Conservation (phyloP, 2,329 filamentous ascomycete genomes). For the Ophiocordyceps unilateralis region DNA sequence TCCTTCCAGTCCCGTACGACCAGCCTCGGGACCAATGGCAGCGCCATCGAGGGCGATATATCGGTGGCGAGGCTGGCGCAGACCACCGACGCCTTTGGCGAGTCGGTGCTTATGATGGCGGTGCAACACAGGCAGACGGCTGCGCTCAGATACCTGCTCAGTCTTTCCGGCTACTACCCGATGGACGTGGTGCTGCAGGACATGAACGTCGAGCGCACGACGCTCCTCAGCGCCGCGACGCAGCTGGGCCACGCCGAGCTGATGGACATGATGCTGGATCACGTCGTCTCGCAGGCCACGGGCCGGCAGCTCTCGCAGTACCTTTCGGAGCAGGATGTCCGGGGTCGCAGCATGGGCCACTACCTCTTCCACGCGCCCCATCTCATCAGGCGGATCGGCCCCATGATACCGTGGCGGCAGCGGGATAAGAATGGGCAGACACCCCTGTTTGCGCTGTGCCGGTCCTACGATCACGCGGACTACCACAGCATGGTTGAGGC, state of each 20-base stretch:
- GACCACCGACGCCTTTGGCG: constrained; percentile 52
- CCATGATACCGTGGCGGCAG: constrained; percentile 70
- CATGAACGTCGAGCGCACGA: constrained; percentile 77
- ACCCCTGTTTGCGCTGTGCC: constrained; percentile 85
- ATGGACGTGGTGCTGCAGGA: constrained; percentile 58
- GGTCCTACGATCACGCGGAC: constrained; percentile 82
- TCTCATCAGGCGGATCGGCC: constrained; percentile 61
- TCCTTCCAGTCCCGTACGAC: constrained; percentile 68
- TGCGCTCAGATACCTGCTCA: constrained; percentile 64
- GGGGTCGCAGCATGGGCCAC: constrained; percentile 82
- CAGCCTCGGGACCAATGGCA: constrained; percentile 58
- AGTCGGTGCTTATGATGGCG: constrained; percentile 81
- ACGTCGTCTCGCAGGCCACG: constrained; percentile 40
- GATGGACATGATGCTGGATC: constrained; percentile 59
- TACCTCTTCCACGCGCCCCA: constrained; percentile 86
- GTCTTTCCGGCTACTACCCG: constrained; percentile 60
- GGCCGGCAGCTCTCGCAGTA: constrained; percentile 46
- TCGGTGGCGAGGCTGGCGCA: constrained; percentile 65
- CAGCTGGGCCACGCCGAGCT: constrained; percentile 64
- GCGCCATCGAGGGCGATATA: constrained; percentile 66
- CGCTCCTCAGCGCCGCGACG: constrained; percentile 74
- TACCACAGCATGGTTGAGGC: constrained; percentile 79
- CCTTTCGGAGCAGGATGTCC: constrained; percentile 57
- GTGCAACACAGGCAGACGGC: constrained; percentile 55
- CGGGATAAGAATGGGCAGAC: constrained; percentile 95